Evolutionary conservation across 2,329 filamentous ascomycete genomes (phyloP).

Genomic region (Trichoderma afroharzianum): DNA sequence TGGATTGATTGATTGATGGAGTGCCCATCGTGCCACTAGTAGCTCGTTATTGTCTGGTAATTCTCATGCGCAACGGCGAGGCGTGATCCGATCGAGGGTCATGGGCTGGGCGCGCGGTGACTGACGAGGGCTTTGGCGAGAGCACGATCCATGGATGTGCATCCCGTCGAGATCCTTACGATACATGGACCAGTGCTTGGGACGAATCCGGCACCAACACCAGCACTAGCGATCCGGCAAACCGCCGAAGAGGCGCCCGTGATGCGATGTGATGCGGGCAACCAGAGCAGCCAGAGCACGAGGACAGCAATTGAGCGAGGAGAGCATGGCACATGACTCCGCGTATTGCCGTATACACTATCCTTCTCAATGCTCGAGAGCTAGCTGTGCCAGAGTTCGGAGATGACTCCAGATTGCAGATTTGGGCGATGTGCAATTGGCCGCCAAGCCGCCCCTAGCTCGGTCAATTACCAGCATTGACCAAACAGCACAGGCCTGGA

Average conservation of each 20-base stretch:
- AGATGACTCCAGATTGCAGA: constrained; percentile 17
- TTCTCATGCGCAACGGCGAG: neutral
- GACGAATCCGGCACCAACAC: neutral
- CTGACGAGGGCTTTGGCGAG: neutral
- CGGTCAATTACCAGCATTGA: constrained; percentile 21
- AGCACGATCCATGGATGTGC: neutral
- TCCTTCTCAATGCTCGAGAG: neutral
- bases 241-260: constrained; percentile 16
- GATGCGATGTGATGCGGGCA: constrained; percentile 1
- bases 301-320: neutral
- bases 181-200: neutral
- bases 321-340: neutral
- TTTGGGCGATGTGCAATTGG: constrained; percentile 12
- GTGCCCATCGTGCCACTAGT: neutral
- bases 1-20: neutral
- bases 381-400: neutral
- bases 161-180: neutral
- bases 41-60: neutral
- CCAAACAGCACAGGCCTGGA: neutral
- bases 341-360: constrained; percentile 1
- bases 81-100: constrained; percentile 7
- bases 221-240: constrained; percentile 5
- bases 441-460: constrained; percentile 20
- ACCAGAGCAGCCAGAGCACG: neutral
- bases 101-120: neutral